Evolutionary conservation across 345 rosid species (phyloP), one percentile per base, ranked within the genome.

Genomic region (Corchorus olitorius): DNA sequence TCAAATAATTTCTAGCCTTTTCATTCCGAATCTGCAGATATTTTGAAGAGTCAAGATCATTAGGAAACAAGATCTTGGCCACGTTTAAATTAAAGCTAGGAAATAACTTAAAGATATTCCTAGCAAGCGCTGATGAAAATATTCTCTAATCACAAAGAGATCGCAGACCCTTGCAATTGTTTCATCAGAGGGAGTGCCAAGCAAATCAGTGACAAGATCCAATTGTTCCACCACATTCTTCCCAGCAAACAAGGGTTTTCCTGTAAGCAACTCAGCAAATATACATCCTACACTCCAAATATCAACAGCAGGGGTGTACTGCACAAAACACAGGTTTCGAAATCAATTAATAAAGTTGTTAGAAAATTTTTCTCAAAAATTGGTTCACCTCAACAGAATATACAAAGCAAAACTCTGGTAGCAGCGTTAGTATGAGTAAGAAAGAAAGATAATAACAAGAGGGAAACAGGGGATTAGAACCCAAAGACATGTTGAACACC

Each of bases 241-340:
- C 70, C 99, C 99, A 54, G 98, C 97, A 81, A 96, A 96, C 87
- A 96, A 84, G 1, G 99, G 97, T 74, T 89, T 91, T 53, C 97
- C 98, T 0, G 91, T 92, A 37, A 96, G 80, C 92, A 96, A 84
- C 86, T 96, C 99, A 2, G 94, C 98, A 86, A 90, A 96, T 86
- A 96, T 96, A 83, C 99, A 96, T 45, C 99, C 99, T 74, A 96
- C 89, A 84, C 99, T 93, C 99, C 99, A 96, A 72, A 90, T 92
- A 86, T 96, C 99, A 76, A 93, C 91, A 49, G 98, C 97, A 58
- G 99, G 99, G 8, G 99, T 96, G 88, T 96, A 92, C 99, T 93
- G 97, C 88, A 87, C 49, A 77, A 76, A 62, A 76, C 45, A 53
- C 67, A 76, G 27, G 72, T 50, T 75, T 59, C 49, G 20, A 66